Percentiles rank a stretch among this genome's conserved stretches.
Evolutionary conservation across 1,284 basidiomycete species (phyloP).

Genomic region (Golubevia pallescens): DNA sequence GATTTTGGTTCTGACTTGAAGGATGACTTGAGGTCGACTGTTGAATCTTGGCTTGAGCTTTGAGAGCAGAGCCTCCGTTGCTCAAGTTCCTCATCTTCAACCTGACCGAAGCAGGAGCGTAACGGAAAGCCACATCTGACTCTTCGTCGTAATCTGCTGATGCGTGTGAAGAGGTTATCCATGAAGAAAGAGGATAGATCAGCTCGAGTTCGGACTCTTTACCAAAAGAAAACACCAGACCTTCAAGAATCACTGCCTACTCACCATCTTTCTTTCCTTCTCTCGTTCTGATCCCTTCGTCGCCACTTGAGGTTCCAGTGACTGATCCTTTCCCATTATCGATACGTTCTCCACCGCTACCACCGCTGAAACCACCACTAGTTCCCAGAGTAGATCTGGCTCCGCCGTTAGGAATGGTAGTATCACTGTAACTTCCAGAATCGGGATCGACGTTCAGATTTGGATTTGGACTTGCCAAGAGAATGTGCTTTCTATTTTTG

Average conservation of each 20-base stretch:
- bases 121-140: background rate
- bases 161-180: background rate
- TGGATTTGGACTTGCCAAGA: too few species aligned
- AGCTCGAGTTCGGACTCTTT: background rate
- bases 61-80: too few species aligned
- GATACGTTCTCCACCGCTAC: background rate
- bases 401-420: background rate
- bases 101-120: background rate
- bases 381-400: background rate
- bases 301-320: background rate
- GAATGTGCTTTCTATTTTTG: too few species aligned
- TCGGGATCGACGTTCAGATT: background rate
- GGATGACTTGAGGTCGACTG: too few species aligned
- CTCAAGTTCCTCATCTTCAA: background rate
- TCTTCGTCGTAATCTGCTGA: background rate
- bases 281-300: background rate
- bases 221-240: too few species aligned
- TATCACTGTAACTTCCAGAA: background rate
- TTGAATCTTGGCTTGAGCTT: too few species aligned
- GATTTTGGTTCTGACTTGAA: too few species aligned
- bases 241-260: background rate
- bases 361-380: background rate
- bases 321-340: background rate
- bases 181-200: background rate
- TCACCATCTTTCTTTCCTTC: background rate